Evolutionary conservation across 2,329 filamentous ascomycete species (phyloP), one percentile per base, ranked within the genome.

Genomic region (Colletotrichum siamense): DNA sequence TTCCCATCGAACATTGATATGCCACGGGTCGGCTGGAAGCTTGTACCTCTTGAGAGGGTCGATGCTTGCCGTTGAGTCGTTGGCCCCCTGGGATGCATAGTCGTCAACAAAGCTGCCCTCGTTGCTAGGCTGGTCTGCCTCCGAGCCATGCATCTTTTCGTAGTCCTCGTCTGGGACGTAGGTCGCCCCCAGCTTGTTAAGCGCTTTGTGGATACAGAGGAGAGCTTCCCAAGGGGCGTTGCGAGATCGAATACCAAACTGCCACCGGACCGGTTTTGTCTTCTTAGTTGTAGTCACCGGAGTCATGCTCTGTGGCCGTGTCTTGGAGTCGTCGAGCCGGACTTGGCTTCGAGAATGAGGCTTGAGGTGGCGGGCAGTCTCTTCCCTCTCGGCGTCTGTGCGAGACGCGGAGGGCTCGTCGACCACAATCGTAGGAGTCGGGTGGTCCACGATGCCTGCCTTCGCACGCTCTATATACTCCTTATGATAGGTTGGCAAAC

Each of bases 151-250:
- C 10, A 86, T 82, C 64, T 88, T 87, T 49, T 89, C 87, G 71
- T 88, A 91, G 78, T 92, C 90, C 77, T 93, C 91, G 63, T 94
- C 92, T 1, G 90, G 88, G 5, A 98, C 92, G 94, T 98, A 99
- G 66, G 96, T 93, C 15, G 96, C 97, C 36, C 95, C 96, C 81
- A 98, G 93, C 79, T 96, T 96, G 77, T 93, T 90, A 59, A 99
- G 88, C 1, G 97, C 96, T 83, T 96, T 96, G 88, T 98, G 98
- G 72, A 99, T 97, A 81, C 96, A 98, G 30, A 98, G 88, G 84
- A 99, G 94, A 0, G 97, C 97, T 84, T 99, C 97, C 81, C 96
- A 95, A 1, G 97, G 97, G 72, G 95, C 94, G 82, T 99, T 99
- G 65, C 97, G 93, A 62, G 95, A 98, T 49, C 97, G 92, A 77